These are phyloP conservation scores for Grosmannia serpens DNA, from an alignment of 2,329 filamentous ascomycete genomes.

Conservation along the genomic window DNA sequence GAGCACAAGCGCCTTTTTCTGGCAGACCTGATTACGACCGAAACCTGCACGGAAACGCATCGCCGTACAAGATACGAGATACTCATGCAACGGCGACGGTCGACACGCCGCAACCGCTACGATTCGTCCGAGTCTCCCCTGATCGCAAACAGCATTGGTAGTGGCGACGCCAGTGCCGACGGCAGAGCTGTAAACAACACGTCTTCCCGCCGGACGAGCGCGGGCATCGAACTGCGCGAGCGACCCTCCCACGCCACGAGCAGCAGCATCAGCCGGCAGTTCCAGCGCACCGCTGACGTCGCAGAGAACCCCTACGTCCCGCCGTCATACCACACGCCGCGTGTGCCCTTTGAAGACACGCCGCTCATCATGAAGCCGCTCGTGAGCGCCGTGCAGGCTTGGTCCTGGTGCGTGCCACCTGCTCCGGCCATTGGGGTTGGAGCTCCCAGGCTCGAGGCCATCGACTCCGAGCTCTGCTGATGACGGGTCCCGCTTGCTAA, in stretches of 20 bases:
- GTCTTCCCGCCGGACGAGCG: not conserved
- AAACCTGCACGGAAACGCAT: not conserved
- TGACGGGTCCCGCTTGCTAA: not conserved
- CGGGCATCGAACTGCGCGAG: slow-evolving; percentile 12
- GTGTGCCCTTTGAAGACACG: slow-evolving; percentile 2
- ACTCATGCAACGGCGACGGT: slow-evolving; percentile 12
- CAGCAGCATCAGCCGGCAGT: slow-evolving; percentile 11
- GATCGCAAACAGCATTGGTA: not conserved
- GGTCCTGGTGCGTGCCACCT: slow-evolving; percentile 64
- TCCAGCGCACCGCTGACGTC: not conserved
- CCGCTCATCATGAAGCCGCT: slow-evolving; percentile 75
- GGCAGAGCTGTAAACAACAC: not conserved
- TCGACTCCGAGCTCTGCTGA: not conserved
- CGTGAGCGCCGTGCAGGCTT: slow-evolving; percentile 83
- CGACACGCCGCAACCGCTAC: slow-evolving; percentile 5
- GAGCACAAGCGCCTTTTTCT: not conserved
- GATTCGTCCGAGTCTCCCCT: not conserved
- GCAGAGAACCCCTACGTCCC: not conserved
- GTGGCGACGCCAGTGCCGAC: not conserved
- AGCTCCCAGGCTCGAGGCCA: not conserved
- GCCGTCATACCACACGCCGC: not conserved
- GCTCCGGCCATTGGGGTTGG: not conserved
- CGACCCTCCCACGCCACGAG: slow-evolving; percentile 9
- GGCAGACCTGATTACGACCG: not conserved
- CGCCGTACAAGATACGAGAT: not conserved